These are phyloP conservation scores for Xylariomycetidae sp. DNA, from an alignment of 2,329 filamentous ascomycete genomes.

Conservation along the genomic window DNA sequence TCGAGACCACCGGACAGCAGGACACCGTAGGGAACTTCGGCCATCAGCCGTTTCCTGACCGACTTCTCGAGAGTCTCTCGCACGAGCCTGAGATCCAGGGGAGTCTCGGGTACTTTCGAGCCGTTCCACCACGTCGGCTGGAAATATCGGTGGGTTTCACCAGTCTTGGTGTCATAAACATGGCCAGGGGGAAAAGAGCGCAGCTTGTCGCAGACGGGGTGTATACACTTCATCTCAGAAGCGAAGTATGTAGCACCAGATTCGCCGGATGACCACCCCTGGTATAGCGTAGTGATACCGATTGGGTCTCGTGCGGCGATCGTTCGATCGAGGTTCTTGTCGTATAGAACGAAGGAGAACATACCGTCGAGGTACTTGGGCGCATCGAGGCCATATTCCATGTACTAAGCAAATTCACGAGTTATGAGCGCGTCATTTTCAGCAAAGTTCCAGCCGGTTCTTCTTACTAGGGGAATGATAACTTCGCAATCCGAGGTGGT, in stretches of 20 bases:
- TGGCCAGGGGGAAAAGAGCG: conserved; percentile 92
- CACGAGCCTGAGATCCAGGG: conserved; percentile 78
- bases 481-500: conserved; percentile 98
- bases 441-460: neutral
- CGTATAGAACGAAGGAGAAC: conserved; percentile 98
- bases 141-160: conserved; percentile 81
- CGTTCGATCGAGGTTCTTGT: conserved; percentile 88
- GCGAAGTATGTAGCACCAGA: conserved; percentile 90
- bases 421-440: no score
- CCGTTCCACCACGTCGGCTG: conserved; percentile 91
- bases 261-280: conserved; percentile 81
- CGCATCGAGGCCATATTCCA: conserved; percentile 86
- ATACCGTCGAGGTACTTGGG: conserved; percentile 95
- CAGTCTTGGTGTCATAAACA: conserved; percentile 90
- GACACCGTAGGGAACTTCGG: conserved; percentile 96
- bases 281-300: conserved; percentile 95
- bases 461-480: conserved; percentile 86
- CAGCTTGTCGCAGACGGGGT: conserved; percentile 93
- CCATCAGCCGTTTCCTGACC: conserved; percentile 96
- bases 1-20: conserved; percentile 92
- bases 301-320: conserved; percentile 95
- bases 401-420: no score
- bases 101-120: conserved; percentile 68
- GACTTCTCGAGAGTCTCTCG: conserved; percentile 81
- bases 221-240: conserved; percentile 90